phyloP scores from a whole-genome alignment of 2,329 filamentous ascomycete genomes.

The Apiospora phragmitis region DNA sequence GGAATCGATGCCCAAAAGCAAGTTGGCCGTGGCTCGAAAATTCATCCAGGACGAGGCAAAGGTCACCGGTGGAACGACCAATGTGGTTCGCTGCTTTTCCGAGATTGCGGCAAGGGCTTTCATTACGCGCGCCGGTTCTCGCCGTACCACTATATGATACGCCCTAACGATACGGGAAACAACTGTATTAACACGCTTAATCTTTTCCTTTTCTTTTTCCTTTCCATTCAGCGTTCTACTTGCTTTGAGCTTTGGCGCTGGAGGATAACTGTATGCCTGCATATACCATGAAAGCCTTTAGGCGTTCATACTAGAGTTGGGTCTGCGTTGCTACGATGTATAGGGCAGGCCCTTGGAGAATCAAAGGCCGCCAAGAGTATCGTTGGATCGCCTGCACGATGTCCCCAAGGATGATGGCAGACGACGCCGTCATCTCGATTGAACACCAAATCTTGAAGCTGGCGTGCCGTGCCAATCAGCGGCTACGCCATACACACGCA shows the following conservation, averaged over 20 bases:
- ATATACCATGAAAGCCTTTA: background rate
- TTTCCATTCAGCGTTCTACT: background rate
- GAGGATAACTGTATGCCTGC: background rate
- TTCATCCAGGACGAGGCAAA: constrained; percentile 67
- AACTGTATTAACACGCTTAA: background rate
- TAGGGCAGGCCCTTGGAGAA: background rate
- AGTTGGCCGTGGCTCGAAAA: constrained; percentile 67
- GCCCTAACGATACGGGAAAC: background rate
- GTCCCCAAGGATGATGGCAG: background rate
- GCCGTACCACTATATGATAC: constrained; percentile 13
- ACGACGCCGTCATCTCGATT: background rate
- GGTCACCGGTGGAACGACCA: constrained; percentile 68
- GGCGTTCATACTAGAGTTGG: background rate
- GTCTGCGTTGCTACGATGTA: background rate
- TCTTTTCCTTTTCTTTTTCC: background rate
- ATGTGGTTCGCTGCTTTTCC: constrained; percentile 69
- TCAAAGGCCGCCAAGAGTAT: background rate
- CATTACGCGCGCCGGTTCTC: constrained; percentile 44
- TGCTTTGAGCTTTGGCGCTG: constrained; percentile 8
- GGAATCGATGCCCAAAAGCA: constrained; percentile 66
- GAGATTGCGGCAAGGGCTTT: constrained; percentile 66
- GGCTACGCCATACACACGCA: background rate
- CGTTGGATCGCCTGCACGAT: background rate
- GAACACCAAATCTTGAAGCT: background rate
- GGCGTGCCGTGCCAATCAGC: background rate